Evolutionary conservation across 352 stramenopile genomes (phyloP), one percentile per base, ranked within the genome.

Genomic region (Poterioochromonas sp.): DNA sequence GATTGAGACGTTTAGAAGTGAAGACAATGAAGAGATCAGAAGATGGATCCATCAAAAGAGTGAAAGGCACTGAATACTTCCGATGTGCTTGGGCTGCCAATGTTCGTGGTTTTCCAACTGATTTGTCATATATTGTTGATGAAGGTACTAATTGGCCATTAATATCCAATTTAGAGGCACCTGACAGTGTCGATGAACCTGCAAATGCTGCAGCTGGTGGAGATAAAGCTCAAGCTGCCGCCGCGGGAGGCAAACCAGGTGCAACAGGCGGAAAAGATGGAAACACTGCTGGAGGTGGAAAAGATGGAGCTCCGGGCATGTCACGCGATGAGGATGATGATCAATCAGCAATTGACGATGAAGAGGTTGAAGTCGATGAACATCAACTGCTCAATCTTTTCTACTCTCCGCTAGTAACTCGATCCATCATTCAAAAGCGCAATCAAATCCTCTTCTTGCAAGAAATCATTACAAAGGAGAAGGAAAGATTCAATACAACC

Each of bases 381-480:
- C 8, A 51, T 15, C 3, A 74, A 1, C 5, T 74, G 35, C n/a
- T 74, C 12, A 74, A 74, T 39, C n/a, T 74, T 12, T 35, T 74
- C 0, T 74, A 74, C 40, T 11, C 65, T 35, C 65, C 65, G 22
- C 37, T 11, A 39, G 29, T 37, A 39, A 34, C 40, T 11, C 35
- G 65, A 34, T 37, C 65, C 26, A 8, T 37, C 35, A n/a, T 74
- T 5, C 65, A 74, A 37, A 74, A 74, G n/a, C 37, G 65, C 15
- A 74, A 58, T 18, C 65, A 74, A 54, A 74, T 74, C 12, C 18
- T 74, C 15, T 74, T 74, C 37, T n/a, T 74, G 1, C 34, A 74
- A 54, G 65, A 74, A 74, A 39, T 74, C 18, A 35, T 74, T 35
- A 34, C 5, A 1, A 29, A 26, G 3, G 22, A 54, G 2, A n/a